A percentile compares a stretch with the other conserved stretches of the same genome.
These are phyloP conservation scores for Amauroascus verrucosus DNA, from an alignment of 2,329 filamentous ascomycete genomes.

Conservation along the genomic window DNA sequence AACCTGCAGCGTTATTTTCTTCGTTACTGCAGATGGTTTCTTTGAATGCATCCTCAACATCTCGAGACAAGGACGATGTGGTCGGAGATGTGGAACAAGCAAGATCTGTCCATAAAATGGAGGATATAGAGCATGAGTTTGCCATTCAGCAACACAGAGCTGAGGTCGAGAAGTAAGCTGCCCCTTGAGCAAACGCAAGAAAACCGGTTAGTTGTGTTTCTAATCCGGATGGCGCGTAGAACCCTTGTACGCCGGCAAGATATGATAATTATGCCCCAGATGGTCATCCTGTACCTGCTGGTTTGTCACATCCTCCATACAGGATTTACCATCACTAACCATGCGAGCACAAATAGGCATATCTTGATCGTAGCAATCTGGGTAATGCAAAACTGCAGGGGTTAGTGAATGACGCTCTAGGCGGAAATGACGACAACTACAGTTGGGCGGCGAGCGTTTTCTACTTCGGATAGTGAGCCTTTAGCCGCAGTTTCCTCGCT, in stretches of 20 bases:
- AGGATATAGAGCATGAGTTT: not conserved
- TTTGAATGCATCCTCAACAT: not conserved
- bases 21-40: not conserved
- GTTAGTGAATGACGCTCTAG: slow-evolving; percentile 11
- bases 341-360: slow-evolving; percentile 9
- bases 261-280: slow-evolving; percentile 16
- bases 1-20: not conserved
- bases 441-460: slow-evolving; percentile 16
- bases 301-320: slow-evolving; percentile 3
- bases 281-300: slow-evolving; percentile 14
- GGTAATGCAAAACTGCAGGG: slow-evolving; percentile 16
- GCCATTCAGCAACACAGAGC: not conserved
- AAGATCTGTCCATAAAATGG: not conserved
- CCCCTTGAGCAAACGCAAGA: not conserved
- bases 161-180: slow-evolving; percentile 13
- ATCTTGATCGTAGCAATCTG: slow-evolving; percentile 16
- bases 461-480: slow-evolving; percentile 17
- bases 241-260: slow-evolving; percentile 16
- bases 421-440: slow-evolving; percentile 13
- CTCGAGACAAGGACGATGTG: not conserved
- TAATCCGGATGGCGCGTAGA: slow-evolving; percentile 3
- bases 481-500: not conserved
- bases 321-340: not conserved
- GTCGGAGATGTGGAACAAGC: not conserved
- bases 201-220: not conserved